These are phyloP conservation scores for Heterococcus sp. DNA, from an alignment of 108 stramenopile species.

Conservation along the genomic window DNA sequence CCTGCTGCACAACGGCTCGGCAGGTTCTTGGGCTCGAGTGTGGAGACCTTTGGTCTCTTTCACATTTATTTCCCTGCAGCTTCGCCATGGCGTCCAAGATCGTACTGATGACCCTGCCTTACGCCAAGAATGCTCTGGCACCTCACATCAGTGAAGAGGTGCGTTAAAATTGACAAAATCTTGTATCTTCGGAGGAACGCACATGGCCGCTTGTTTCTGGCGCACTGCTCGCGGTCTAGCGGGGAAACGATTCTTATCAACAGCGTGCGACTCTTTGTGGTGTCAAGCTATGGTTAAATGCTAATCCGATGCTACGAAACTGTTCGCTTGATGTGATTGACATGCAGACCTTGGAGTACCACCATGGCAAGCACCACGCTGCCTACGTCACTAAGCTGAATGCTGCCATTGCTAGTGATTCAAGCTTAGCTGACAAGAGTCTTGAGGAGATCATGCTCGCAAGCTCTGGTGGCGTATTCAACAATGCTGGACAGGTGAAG, in stretches of 20 bases:
- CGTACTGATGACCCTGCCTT: constrained; percentile 11
- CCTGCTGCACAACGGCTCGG: too few species aligned
- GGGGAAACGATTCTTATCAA: too few species aligned
- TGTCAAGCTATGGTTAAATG: too few species aligned
- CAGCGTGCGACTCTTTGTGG: too few species aligned
- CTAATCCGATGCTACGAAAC: too few species aligned
- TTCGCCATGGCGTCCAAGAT: neutral
- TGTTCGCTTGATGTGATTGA: too few species aligned
- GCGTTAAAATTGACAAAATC: neutral
- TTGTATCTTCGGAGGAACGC: too few species aligned
- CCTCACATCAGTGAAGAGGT: constrained; percentile 46
- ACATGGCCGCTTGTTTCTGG: too few species aligned
- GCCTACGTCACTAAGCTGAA: constrained; percentile 45
- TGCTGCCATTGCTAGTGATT: constrained; percentile 24
- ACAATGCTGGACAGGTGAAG: constrained; percentile 46
- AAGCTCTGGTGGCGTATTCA: constrained; percentile 46
- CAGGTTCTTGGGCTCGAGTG: too few species aligned
- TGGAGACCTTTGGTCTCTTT: too few species aligned
- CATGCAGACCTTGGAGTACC: constrained; percentile 50
- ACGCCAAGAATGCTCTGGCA: constrained; percentile 30
- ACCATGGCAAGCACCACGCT: constrained; percentile 56
- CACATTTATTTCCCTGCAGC: too few species aligned
- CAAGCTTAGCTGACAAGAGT: constrained; percentile 28
- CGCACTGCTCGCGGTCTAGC: too few species aligned
- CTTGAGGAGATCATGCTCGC: constrained; percentile 48